phyloP scores from a whole-genome alignment of 2,329 filamentous ascomycete genomes.

The Akanthomyces muscarius region DNA sequence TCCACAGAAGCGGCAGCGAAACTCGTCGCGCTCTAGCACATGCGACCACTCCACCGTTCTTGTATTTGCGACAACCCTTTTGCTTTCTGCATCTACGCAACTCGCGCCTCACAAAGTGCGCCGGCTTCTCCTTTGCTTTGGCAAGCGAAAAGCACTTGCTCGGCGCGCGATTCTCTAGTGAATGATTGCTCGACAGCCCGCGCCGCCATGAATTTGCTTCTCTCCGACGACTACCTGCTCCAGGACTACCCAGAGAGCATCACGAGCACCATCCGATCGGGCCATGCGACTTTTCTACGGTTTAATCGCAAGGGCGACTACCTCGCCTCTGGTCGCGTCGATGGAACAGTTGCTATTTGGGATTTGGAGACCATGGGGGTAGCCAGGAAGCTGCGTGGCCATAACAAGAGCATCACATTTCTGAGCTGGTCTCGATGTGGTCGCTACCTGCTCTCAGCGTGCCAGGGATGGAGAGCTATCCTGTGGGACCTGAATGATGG shows the following conservation, averaged over 20 bases:
- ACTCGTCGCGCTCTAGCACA: constrained; percentile 5
- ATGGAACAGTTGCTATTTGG: constrained; percentile 93
- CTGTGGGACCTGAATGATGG: constrained; percentile 81
- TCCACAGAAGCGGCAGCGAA: constrained; percentile 14
- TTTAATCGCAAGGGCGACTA: constrained; percentile 96
- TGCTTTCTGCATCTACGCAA: neutral
- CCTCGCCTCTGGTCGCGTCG: constrained; percentile 86
- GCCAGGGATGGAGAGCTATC: constrained; percentile 94
- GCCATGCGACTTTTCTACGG: constrained; percentile 64
- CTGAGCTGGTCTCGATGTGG: constrained; percentile 93
- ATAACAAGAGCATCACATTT: constrained; percentile 90
- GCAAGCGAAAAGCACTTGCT: neutral
- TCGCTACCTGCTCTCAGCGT: constrained; percentile 84
- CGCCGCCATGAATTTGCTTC: constrained; percentile 51
- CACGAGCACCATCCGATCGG: constrained; percentile 76
- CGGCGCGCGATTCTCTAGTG: neutral
- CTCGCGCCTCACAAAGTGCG: neutral
- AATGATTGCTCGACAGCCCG: neutral
- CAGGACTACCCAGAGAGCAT: constrained; percentile 89
- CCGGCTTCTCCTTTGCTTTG: neutral
- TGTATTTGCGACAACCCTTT: constrained; percentile 9
- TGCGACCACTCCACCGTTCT: constrained; percentile 6
- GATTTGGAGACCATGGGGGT: constrained; percentile 97
- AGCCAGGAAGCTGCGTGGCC: constrained; percentile 86
- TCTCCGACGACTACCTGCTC: constrained; percentile 60